Evolutionary conservation across 805 yeast genomes (phyloP).

Genomic region (Yarrowia sp.): DNA sequence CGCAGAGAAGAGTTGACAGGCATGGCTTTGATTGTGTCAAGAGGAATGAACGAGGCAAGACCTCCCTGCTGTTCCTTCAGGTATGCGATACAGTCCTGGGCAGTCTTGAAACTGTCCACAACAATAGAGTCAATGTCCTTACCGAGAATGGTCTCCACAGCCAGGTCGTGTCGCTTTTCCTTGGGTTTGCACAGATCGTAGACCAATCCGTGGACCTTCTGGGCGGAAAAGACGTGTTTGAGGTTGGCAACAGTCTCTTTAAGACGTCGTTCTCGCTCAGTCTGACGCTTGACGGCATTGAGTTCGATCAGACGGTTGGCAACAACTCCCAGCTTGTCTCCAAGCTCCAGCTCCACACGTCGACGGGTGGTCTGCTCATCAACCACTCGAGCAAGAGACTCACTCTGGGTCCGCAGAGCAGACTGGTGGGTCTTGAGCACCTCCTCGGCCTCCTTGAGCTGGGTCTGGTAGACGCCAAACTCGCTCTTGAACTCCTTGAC

Average conservation of each 20-base stretch:
- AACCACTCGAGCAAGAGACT: constrained; percentile 43
- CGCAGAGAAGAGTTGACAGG: constrained; percentile 64
- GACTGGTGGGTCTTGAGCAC: constrained; percentile 42
- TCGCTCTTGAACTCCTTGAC: constrained; percentile 40
- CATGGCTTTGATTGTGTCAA: constrained; percentile 72
- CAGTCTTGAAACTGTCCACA: constrained; percentile 74
- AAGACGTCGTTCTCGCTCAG: constrained; percentile 69
- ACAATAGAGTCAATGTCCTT: constrained; percentile 79
- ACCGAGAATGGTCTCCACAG: constrained; percentile 80
- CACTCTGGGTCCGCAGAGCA: constrained; percentile 44
- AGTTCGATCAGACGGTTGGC: constrained; percentile 70
- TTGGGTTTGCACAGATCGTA: constrained; percentile 81
- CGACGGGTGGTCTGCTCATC: constrained; percentile 44
- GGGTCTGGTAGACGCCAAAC: constrained; percentile 40
- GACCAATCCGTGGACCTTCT: constrained; percentile 72
- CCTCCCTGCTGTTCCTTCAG: constrained; percentile 88
- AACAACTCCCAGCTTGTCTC: constrained; percentile 66
- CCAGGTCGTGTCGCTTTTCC: constrained; percentile 72
- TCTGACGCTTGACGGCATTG: constrained; percentile 77
- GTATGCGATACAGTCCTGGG: constrained; percentile 77
- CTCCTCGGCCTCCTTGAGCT: constrained; percentile 38
- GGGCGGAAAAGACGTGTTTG: constrained; percentile 77
- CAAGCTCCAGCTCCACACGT: constrained; percentile 64
- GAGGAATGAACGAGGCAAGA: constrained; percentile 83
- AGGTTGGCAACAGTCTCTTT: constrained; percentile 76